Evolutionary conservation across 805 yeast species (phyloP).

Genomic region (Saturnispora silvae): DNA sequence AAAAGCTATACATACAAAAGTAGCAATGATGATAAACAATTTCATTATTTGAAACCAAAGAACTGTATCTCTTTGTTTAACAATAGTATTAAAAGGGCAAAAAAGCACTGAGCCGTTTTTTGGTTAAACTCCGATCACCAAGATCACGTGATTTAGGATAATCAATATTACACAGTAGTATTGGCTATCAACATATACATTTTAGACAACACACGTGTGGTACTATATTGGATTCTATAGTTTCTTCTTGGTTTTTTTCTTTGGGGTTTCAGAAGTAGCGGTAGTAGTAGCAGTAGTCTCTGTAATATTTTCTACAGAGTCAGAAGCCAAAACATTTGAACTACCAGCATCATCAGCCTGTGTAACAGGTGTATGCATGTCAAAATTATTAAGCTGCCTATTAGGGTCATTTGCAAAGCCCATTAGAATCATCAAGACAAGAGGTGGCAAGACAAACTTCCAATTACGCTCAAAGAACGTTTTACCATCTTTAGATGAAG

Average conservation of each 20-base stretch:
- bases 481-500: slow-evolving; percentile 18
- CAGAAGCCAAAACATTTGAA: no score
- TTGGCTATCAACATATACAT: no score
- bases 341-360: no score
- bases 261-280: no score
- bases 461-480: slow-evolving; percentile 53
- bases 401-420: slow-evolving; percentile 1
- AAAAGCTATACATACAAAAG: not conserved
- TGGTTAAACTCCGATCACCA: not conserved
- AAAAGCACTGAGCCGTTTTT: not conserved
- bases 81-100: not conserved
- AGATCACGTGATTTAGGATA: not conserved
- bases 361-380: no score
- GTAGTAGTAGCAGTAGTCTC: no score
- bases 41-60: not conserved
- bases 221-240: no score
- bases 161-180: not conserved
- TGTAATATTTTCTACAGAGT: no score
- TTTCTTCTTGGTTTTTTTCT: no score
- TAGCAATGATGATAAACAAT: not conserved
- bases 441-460: slow-evolving; percentile 48
- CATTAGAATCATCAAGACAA: slow-evolving; percentile 12
- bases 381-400: not conserved
- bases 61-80: no score
- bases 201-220: no score